A percentile compares a stretch with the other conserved stretches of the same genome.
These are phyloP conservation scores for Fallopia convolvulus DNA, from an alignment of 148 eudicot species.

Conservation along the genomic window DNA sequence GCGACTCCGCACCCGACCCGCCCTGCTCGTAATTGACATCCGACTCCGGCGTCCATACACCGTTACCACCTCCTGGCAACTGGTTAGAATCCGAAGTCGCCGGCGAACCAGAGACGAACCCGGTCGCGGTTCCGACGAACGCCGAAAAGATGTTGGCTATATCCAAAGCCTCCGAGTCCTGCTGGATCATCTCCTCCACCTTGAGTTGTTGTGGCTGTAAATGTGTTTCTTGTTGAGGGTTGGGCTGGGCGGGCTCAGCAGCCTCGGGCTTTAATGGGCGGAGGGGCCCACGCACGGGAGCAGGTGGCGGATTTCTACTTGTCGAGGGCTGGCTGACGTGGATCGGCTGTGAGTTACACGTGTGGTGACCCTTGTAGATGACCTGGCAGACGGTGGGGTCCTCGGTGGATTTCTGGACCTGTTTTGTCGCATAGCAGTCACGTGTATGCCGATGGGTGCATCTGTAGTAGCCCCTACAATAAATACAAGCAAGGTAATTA, in stretches of 20 bases:
- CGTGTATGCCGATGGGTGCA: constrained; percentile 59
- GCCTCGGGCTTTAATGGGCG: constrained; percentile 20
- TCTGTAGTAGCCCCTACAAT: constrained; percentile 65
- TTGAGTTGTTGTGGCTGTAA: neutral
- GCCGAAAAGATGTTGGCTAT: neutral
- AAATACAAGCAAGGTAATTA: no score
- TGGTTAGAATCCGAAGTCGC: constrained; percentile 29
- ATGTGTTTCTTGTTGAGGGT: neutral
- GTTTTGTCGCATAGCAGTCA: constrained; percentile 50
- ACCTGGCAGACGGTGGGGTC: constrained; percentile 31
- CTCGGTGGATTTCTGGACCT: constrained; percentile 34
- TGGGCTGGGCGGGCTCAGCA: constrained; percentile 43
- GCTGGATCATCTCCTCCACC: neutral
- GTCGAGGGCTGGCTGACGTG: constrained; percentile 36
- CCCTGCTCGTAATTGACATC: constrained; percentile 28
- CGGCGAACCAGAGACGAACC: constrained; percentile 22
- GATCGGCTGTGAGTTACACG: constrained; percentile 18
- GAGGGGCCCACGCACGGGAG: neutral
- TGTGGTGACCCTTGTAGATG: constrained; percentile 33
- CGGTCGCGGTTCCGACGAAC: neutral
- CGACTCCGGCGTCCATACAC: constrained; percentile 27
- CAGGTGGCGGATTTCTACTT: constrained; percentile 40
- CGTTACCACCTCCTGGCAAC: constrained; percentile 17
- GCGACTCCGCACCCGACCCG: constrained; percentile 41
- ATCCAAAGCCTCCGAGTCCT: neutral